Evolutionary conservation across 78 protist species (phyloP).

Genomic region (Neovahlkampfia damariscottae): DNA sequence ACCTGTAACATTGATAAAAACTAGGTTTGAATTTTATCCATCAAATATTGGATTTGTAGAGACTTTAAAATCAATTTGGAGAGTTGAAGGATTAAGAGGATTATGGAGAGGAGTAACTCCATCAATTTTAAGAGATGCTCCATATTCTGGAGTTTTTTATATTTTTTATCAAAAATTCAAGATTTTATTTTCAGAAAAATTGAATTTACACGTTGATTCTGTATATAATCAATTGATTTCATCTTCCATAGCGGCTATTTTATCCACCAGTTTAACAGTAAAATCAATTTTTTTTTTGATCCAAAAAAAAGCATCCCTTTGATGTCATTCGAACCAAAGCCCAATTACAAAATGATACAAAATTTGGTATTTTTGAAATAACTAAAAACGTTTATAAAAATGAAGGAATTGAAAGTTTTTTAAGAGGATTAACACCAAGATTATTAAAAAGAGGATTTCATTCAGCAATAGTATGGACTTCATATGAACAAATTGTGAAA

Average conservation of each 20-base stretch:
- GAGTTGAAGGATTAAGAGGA: background rate
- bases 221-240: background rate
- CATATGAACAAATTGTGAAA: background rate
- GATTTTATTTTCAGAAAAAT: background rate
- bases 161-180: background rate
- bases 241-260: background rate
- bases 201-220: background rate
- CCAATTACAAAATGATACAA: background rate
- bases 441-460: background rate
- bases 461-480: background rate
- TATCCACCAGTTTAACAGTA: background rate
- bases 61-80: background rate
- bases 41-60: background rate
- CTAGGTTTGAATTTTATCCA: background rate
- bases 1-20: background rate
- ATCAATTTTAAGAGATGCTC: background rate
- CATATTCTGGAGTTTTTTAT: background rate
- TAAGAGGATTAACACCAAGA: constrained; percentile 4
- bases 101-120: background rate
- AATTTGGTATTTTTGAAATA: background rate
- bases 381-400: background rate
- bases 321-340: background rate
- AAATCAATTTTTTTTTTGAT: background rate
- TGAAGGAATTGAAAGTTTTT: background rate
- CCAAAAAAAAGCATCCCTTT: background rate